phyloP scores from a whole-genome alignment of 305 asterid species.

The Coffea humblotiana region DNA sequence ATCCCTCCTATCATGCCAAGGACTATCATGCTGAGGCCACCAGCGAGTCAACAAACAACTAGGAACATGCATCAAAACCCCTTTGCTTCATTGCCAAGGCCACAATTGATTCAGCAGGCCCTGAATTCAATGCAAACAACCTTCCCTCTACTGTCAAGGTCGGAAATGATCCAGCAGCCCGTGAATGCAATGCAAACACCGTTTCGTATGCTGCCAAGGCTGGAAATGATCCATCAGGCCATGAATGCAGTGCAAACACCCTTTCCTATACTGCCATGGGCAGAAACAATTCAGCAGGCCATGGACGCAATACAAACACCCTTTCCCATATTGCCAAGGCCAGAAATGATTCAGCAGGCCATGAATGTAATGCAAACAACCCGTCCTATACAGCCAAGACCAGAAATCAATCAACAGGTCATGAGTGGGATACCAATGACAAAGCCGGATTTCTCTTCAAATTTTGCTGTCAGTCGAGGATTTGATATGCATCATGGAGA shows the following conservation, averaged over 20 bases:
- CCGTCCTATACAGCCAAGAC: not conserved
- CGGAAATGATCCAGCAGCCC: not conserved
- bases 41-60: not conserved
- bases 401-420: not conserved
- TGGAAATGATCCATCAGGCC: not conserved
- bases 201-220: not conserved
- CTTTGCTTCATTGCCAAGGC: not conserved
- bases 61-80: not conserved
- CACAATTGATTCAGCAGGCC: not conserved
- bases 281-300: not conserved
- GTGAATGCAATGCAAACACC: not conserved
- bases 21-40: slow-evolving; percentile 4
- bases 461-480: slow-evolving; percentile 1
- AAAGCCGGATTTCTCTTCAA: not conserved
- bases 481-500: slow-evolving; percentile 13
- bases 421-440: not conserved
- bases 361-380: no score
- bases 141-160: not conserved
- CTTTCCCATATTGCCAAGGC: not conserved
- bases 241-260: slow-evolving; percentile 13
- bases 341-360: not conserved
- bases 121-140: not conserved
- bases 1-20: slow-evolving; percentile 12
- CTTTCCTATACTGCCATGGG: not conserved
- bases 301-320: not conserved